Evolutionary conservation across 805 yeast genomes (phyloP).

Genomic region (Wickerhamiella azyma): DNA sequence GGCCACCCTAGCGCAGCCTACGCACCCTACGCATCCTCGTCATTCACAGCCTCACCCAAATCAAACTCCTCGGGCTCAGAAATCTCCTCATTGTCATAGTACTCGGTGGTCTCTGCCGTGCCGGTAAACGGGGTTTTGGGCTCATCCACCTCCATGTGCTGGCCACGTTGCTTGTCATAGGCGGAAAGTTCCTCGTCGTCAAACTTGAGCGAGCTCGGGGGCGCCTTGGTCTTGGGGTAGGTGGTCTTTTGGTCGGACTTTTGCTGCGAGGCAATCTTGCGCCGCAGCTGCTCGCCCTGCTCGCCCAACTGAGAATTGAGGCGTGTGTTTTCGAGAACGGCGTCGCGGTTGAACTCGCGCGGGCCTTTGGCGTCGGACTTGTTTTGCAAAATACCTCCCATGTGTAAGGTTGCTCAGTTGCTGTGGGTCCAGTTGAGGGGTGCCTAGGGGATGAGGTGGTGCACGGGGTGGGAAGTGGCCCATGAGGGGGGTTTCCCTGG

Average conservation of each 20-base stretch:
- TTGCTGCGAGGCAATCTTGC: neutral
- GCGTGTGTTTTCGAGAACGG: conserved; percentile 68
- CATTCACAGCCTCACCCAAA: conserved; percentile 12
- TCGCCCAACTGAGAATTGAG: conserved; percentile 39
- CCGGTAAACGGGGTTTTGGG: conserved; percentile 22
- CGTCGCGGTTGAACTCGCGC: conserved; percentile 34
- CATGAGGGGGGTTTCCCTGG: neutral
- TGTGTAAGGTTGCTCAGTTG: neutral
- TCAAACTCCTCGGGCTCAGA: conserved; percentile 16
- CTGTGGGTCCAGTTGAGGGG: no score
- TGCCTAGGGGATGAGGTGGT: no score
- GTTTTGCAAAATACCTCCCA: conserved; percentile 14
- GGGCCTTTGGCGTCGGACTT: neutral
- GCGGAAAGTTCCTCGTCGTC: conserved; percentile 17
- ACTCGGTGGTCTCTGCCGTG: conserved; percentile 21
- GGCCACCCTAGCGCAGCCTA: no score
- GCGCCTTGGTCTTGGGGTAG: conserved; percentile 21
- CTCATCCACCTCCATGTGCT: conserved; percentile 18
- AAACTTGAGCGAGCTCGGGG: conserved; percentile 15
- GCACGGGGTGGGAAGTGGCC: neutral
- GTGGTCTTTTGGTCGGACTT: conserved; percentile 7
- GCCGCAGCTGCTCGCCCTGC: conserved; percentile 17
- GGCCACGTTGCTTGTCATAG: conserved; percentile 19
- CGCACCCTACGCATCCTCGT: conserved; percentile 2
- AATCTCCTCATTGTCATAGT: conserved; percentile 19